Base-by-base conservation (phyloP, 345 rosid genomes). In the Raphanus raphanistrum region DNA sequence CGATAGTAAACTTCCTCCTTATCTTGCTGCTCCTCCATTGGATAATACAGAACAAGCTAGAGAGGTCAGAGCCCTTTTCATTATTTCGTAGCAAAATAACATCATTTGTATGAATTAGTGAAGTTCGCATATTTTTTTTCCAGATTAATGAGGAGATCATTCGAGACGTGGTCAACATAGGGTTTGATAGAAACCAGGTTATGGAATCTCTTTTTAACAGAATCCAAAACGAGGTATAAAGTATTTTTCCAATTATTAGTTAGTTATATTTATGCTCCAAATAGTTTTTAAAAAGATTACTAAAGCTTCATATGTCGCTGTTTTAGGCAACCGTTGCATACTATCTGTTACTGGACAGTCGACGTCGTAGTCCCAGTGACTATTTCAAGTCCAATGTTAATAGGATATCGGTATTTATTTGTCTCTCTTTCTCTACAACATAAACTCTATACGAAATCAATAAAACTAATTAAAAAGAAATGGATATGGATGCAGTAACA, bases 271-370 rank as follows among this genome's bases (percentile, higher is more conserved):
- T 29, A 29, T 62, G 9, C 10, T 25, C 11, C 29, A 62, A 13
- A 31, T 31, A 62, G 6, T 31, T 62, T n/a, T 2, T 26, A 15
- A 52, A 52, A 52, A 5, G 26, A 16, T 52, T 72, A 52, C 71
- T 74, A 32, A 65, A 43, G 59, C 36, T 80, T 35, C 7, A 59
- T 15, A 72, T 61, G 15, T 10, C 25, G 29, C 70, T 80, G 59
- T 85, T 82, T 74, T 90, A 94, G 98, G 98, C 83, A 54, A 94
- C 95, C 35, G 90, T 94, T 71, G 75, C 98, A 8, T 94, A 94
- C 79, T 86, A 90, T 86, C 66, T 94, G 64, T 74, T 89, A 58
- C 63, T 92, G 80, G 97, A 90, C 85, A 88, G 85, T 29, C 78
- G 86, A 10, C 85, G 81, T 68, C 85, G 83, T 48, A 88, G 78